Base-by-base conservation (phyloP, 352 stramenopile species). In the Phytopythium litorale region DNA sequence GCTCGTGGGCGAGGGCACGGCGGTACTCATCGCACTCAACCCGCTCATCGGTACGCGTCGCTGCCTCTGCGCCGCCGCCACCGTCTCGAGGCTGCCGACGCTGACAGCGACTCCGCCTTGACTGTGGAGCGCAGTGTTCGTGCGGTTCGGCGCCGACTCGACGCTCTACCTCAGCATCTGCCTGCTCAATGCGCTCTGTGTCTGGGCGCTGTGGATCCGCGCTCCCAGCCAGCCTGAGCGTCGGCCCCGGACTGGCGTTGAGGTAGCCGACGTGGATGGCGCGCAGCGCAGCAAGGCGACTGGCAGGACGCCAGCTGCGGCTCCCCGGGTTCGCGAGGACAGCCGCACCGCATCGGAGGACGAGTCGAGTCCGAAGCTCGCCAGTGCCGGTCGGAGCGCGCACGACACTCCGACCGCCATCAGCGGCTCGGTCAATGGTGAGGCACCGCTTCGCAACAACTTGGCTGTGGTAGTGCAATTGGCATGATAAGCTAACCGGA, bases 121-220 rank as follows among this genome's bases (percentile, higher is more conserved):
- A 15, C 35, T 40, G 35, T 40, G 35, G 8, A 40, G 4, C 35
- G 28, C 28, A 87, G 78, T 83, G 30, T 56, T 87, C 7, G 70
- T 85, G 23, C 67, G 70, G 9, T 88, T 84, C 45, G 74, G 76
- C 6, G 72, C 60, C 35, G 56, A 65, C 15, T 66, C 68, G 19
- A 56, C 54, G 7, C 61, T 75, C 48, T 65, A 64, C 40, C 66
- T 72, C 8, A 54, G 66, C 8, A 57, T 58, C 7, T 52, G 81
- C 23, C 46, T 84, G 54, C 68, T 76, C 65, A 88, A 88, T 33
- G 67, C 65, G 0, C 46, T 76, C 15, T 71, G 58, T 16, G 54
- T 82, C 16, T 85, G 75, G 73, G 50, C 76, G 13, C 55, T 87
- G 13, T 85, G 76, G 77, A 67, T 81, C 45, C 67, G 70, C 19